Percentiles rank a stretch among this genome's conserved stretches.
Evolutionary conservation across 202 grass and related monocot species (phyloP).

Genomic region (Schoenoplectus triqueter): DNA sequence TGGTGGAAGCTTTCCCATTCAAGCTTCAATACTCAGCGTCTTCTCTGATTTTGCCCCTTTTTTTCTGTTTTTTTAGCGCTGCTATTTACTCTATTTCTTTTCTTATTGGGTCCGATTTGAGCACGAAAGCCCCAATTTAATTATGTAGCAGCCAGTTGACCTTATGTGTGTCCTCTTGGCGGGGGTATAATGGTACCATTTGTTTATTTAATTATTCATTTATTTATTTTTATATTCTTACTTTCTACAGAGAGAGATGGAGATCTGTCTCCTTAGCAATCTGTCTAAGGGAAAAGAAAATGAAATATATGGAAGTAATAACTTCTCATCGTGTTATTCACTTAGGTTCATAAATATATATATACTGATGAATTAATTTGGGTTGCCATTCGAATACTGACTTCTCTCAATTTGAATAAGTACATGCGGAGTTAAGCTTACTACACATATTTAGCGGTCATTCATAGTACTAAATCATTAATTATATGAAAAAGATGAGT

Average conservation of each 20-base stretch:
- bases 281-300: not conserved
- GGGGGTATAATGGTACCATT: not conserved
- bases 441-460: not conserved
- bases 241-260: not conserved
- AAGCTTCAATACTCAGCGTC: not conserved
- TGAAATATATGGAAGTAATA: not conserved
- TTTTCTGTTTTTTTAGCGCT: not conserved
- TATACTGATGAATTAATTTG: not conserved
- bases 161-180: conserved; percentile 5
- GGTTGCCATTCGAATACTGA: not conserved
- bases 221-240: not conserved
- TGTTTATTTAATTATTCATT: not conserved
- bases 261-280: not conserved
- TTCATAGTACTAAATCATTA: not conserved
- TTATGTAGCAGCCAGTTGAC: conserved; percentile 9
- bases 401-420: not conserved
- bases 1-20: not conserved
- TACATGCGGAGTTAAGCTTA: not conserved
- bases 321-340: conserved; percentile 24
- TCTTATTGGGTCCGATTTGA: not conserved
- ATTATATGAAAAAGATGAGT: not conserved
- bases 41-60: not conserved
- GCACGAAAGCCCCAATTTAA: not conserved
- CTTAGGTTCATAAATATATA: not conserved
- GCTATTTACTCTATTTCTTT: too few species aligned